These are phyloP conservation scores for Melampsora abietis-canadensis DNA, from an alignment of 1,284 basidiomycete genomes.

Conservation along the genomic window DNA sequence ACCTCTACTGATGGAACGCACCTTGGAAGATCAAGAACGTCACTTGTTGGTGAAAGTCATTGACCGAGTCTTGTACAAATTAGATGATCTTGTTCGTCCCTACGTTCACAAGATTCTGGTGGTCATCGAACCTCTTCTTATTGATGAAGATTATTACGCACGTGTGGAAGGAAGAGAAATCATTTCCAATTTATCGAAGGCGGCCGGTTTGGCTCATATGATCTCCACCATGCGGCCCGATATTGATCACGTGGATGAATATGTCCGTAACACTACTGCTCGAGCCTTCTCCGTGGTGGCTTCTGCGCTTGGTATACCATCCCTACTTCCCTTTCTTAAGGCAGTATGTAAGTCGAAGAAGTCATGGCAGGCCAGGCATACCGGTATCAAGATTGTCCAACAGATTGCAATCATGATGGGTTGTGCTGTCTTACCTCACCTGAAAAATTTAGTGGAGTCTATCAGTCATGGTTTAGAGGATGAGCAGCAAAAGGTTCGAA, in stretches of 20 bases:
- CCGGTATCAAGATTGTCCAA: constrained; percentile 97
- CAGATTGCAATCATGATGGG: constrained; percentile 99
- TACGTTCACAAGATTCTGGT: constrained; percentile 99
- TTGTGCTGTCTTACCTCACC: constrained; percentile 94
- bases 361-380: constrained; percentile 98
- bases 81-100: constrained; percentile 96
- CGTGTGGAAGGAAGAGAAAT: constrained; percentile 99
- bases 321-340: constrained; percentile 93
- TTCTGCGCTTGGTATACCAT: constrained; percentile 94
- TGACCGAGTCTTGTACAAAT: constrained; percentile 96
- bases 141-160: constrained; percentile 99
- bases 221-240: constrained; percentile 99
- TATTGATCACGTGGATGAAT: constrained; percentile 99
- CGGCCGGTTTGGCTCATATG: constrained; percentile 98
- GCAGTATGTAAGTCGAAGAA: constrained; percentile 98
- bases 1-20: constrained; percentile 96
- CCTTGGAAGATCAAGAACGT: constrained; percentile 96
- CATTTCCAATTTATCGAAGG: constrained; percentile 97
- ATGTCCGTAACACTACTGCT: constrained; percentile 97
- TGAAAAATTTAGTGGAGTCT: constrained; percentile 93
- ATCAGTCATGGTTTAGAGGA: constrained; percentile 93
- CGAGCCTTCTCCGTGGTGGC: constrained; percentile 98
- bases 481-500: constrained; percentile 97
- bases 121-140: constrained; percentile 96
- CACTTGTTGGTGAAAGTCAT: constrained; percentile 99